Base-by-base conservation (phyloP, 345 rosid species). In the Hibiscus mutabilis region DNA sequence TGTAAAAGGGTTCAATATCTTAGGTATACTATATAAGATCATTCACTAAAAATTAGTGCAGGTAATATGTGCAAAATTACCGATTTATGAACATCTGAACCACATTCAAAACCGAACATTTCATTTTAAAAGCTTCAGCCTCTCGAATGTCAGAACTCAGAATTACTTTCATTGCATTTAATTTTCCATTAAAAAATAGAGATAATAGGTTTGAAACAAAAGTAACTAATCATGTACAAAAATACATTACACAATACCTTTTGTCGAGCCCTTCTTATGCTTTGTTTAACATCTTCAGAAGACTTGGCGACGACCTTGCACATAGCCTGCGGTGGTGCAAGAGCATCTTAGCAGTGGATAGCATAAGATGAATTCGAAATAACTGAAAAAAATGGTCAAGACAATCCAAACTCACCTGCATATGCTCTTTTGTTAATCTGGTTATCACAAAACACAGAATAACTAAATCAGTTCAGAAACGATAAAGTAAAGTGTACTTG, bases 401-500 rank as follows among this genome's bases (percentile, higher is more conserved):
- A 62, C 22, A 49, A 58, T 55, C 24, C 40, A 35, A 75, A 31
- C 81, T 79, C 71, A 90, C 98, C 91, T 85, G 90, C 62, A 84
- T 80, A 86, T 94, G 97, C 83, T 93, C 98, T 79, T 93, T 89
- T 69, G 98, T 93, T 82, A 89, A 87, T 80, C 98, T 94, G 89
- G 55, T 19, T 73, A 77, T 40, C 44, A 40, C 60, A 77, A 70
- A 68, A 65, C 62, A 52, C 0, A 40, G 35, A 58, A 58, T 25
- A 25, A 24, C 61, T 8, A 60, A 19, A 57, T 81, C 49, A 76
- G 58, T 46, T 59, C 52, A 64, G 63, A 40, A 35, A 75, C 49
- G 0, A 72, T 21, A 13, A 77, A 74, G 21, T 15, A 14, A 46
- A 13, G 47, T 2, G 62, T 25, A 25, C 24, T 29, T 49, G 5